phyloP scores from a whole-genome alignment of 164 flowering plant species.

The Vitis rupestris region DNA sequence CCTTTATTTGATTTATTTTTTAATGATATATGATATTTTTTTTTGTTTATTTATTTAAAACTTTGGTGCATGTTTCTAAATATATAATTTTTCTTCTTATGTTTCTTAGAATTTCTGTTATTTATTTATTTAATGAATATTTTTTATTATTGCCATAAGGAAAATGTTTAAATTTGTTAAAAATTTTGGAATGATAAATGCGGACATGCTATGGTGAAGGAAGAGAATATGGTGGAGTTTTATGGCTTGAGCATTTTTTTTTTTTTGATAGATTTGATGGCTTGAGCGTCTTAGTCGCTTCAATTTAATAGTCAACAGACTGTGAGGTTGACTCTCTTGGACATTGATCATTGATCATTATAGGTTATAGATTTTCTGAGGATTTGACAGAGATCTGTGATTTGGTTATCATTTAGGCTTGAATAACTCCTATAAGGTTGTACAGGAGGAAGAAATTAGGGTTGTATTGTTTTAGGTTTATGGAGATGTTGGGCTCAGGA shows the following conservation, averaged over 20 bases:
- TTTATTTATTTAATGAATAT: too few relatives aligned
- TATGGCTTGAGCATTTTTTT: not conserved
- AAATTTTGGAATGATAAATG: too few relatives aligned
- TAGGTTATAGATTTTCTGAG: not conserved
- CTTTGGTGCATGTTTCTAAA: not conserved
- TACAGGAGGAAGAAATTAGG: too few relatives aligned
- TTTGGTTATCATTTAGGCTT: not conserved
- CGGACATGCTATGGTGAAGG: too few relatives aligned
- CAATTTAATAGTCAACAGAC: not conserved
- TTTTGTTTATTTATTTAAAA: not conserved
- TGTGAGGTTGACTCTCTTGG: not conserved
- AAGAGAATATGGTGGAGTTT: too few relatives aligned
- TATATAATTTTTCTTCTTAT: conserved; percentile 1
- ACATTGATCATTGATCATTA: not conserved
- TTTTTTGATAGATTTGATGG: not conserved
- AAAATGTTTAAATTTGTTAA: too few relatives aligned
- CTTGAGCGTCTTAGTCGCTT: not conserved
- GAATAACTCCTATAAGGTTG: too few relatives aligned
- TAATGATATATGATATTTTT: not conserved
- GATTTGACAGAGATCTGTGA: not conserved
- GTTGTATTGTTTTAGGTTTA: too few relatives aligned
- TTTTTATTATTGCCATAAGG: not conserved
- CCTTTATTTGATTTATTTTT: not conserved
- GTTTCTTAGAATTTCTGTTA: not conserved
- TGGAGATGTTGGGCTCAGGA: too few relatives aligned